These are phyloP conservation scores for Chenopodium berlandieri DNA, from an alignment of 148 eudicot genomes.

Conservation along the genomic window DNA sequence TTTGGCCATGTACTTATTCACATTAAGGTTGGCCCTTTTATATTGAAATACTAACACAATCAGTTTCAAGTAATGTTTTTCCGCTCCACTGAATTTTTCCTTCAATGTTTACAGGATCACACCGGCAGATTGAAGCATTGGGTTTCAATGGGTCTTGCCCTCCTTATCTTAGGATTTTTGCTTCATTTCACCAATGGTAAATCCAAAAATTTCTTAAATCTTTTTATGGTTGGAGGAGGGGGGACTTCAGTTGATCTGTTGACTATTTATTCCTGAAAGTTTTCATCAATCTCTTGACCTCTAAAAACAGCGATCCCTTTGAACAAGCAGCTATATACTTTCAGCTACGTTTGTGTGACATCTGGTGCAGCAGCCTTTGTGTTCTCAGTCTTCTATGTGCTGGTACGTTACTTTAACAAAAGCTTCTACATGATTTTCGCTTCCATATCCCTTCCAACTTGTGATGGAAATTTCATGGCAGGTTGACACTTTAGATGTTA, in stretches of 20 bases:
- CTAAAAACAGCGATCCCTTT: slow-evolving; percentile 71
- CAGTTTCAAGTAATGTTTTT: background rate
- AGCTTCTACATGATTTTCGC: background rate
- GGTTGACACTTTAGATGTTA: slow-evolving; percentile 63
- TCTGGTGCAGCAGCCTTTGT: slow-evolving; percentile 47
- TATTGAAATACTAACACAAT: background rate
- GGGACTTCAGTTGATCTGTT: background rate
- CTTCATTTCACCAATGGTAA: slow-evolving; percentile 82
- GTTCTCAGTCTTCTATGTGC: slow-evolving; percentile 61
- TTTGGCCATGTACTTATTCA: slow-evolving; percentile 84
- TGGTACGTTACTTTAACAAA: slow-evolving; percentile 37
- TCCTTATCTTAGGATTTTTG: slow-evolving; percentile 51
- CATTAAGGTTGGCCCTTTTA: slow-evolving; percentile 47
- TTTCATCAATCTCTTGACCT: slow-evolving; percentile 6
- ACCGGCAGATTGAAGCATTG: slow-evolving; percentile 70
- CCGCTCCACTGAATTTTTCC: slow-evolving; percentile 1
- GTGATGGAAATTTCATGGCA: slow-evolving; percentile 30
- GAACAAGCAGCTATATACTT: slow-evolving; percentile 83
- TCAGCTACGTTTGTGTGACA: slow-evolving; percentile 87
- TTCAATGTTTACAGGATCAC: slow-evolving; percentile 49
- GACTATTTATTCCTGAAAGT: background rate
- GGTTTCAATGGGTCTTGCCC: slow-evolving; percentile 58
- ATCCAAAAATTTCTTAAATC: background rate
- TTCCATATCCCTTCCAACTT: background rate
- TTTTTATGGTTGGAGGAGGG: too few species aligned